phyloP scores from a whole-genome alignment of 345 rosid species.

The Camelina neglecta region DNA sequence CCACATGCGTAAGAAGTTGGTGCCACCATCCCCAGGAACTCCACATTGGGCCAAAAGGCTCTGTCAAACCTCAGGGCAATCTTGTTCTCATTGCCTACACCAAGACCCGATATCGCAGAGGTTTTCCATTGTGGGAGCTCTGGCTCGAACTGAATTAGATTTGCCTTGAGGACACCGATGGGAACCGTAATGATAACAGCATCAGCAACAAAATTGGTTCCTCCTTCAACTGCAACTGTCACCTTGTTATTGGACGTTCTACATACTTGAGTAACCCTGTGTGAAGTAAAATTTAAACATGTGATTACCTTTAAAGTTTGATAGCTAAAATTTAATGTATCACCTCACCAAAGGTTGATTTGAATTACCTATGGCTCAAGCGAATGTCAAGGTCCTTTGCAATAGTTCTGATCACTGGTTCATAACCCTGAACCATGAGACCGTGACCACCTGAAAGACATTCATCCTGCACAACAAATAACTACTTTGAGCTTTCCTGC shows the following conservation, averaged over 20 bases:
- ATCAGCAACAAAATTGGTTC: constrained; percentile 66
- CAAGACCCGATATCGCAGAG: constrained; percentile 76
- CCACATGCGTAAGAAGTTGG: constrained; percentile 78
- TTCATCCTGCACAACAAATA: constrained; percentile 62
- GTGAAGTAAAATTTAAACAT: background rate
- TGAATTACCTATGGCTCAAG: constrained; percentile 65
- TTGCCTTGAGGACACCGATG: constrained; percentile 81
- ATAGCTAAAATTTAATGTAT: background rate
- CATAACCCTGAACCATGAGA: constrained; percentile 90
- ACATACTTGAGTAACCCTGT: constrained; percentile 67
- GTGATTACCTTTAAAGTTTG: background rate
- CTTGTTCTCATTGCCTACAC: constrained; percentile 85
- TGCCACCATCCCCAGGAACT: constrained; percentile 75
- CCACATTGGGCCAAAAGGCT: constrained; percentile 89
- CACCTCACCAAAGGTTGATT: background rate
- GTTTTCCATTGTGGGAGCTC: constrained; percentile 84
- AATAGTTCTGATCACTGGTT: constrained; percentile 79
- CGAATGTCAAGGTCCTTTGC: constrained; percentile 75
- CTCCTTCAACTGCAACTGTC: constrained; percentile 65
- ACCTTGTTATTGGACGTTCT: constrained; percentile 54
- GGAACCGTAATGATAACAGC: constrained; percentile 82
- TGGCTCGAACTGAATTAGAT: constrained; percentile 77
- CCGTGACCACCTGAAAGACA: constrained; percentile 96
- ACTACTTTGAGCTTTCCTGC: background rate
- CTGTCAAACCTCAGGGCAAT: constrained; percentile 67